Base-by-base conservation (phyloP, 1,284 basidiomycete genomes). In the Fistulina hepatica region DNA sequence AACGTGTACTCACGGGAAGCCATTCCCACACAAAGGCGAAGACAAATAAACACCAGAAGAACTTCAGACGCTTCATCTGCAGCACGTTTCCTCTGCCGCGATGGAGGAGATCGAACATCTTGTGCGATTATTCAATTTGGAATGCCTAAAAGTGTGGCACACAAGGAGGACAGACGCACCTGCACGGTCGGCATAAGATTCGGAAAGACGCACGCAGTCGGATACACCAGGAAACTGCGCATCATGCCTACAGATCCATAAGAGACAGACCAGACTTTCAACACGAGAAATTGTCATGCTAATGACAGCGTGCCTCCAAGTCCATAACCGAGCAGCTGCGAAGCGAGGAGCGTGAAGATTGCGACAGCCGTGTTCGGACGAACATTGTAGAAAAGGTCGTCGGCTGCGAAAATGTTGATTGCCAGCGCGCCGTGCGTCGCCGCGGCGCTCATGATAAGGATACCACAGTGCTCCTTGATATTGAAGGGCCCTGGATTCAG, bases 401-500 rank as follows among this genome's bases (percentile, higher is more conserved):
- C 57, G 16, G 49, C 50, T 10, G 61, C 60, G 30, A 65, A 56
- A 17, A 69, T 59, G 35, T 64, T 59, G 36, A 64, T 57, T 13
- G 65, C 65, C 34, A 65, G 60, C 3, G 64, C 64, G 17, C 59
- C 58, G 24, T 59, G 56, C 13, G 54, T 54, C 3, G 53, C 52
- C 17, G 60, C 64, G 48, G 73, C 80, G n/a, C 72, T 68, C 76
- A 85, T 84, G 54, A 84, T 73, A 40, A 74, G 63, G 47, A 83
- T 77, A 35, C 79, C 54, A 6, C 78, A 69, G 57, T 86, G 82
- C 57, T 86, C 82, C 60, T 80, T 81, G 52, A 68, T 60, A 44
- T 62, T 69, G 57, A 69, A 71, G 3, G 49, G 51, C 8, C 56
- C 53, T 5, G 54, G 57, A 23, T 59, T 59, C 39, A 59, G 46